phyloP scores from a whole-genome alignment of 192 early-diverging fungal genomes.

The Obelidium mucronatum region DNA sequence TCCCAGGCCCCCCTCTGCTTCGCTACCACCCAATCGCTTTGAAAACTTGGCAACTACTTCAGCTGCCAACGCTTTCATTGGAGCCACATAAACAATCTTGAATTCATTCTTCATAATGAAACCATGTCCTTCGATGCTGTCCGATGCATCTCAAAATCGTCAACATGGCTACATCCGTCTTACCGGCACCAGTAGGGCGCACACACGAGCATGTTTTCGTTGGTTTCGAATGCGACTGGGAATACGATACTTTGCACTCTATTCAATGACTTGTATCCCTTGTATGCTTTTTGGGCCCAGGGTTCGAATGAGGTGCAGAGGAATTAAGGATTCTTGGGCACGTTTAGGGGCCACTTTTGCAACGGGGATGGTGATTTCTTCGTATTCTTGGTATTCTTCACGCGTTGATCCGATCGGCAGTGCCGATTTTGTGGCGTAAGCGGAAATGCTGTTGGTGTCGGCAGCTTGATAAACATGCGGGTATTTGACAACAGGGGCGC shows the following conservation, averaged over 20 bases:
- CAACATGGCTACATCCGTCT: conserved; percentile 97
- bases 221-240: conserved; percentile 91
- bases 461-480: conserved; percentile 87
- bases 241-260: conserved; percentile 96
- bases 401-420: conserved; percentile 80
- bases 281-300: conserved; percentile 74
- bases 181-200: conserved; percentile 98
- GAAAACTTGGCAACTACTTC: conserved; percentile 95
- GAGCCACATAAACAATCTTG: conserved; percentile 98
- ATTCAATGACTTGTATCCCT: conserved; percentile 87
- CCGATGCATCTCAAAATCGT: conserved; percentile 84
- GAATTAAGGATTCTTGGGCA: conserved; percentile 68
- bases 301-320: conserved; percentile 77
- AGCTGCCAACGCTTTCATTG: conserved; percentile 93
- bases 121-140: conserved; percentile 61
- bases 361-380: conserved; percentile 91
- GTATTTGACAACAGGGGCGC: conserved; percentile 52
- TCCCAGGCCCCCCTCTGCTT: conserved; percentile 73
- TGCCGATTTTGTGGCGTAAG: conserved; percentile 82
- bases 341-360: conserved; percentile 71
- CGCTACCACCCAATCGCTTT: conserved; percentile 65
- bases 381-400: conserved; percentile 80
- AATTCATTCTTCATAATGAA: conserved; percentile 84
- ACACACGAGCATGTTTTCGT: conserved; percentile 98
- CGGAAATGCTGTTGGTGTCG: conserved; percentile 62